Evolutionary conservation across 345 rosid species (phyloP).

Genomic region (Aethionema arabicum): DNA sequence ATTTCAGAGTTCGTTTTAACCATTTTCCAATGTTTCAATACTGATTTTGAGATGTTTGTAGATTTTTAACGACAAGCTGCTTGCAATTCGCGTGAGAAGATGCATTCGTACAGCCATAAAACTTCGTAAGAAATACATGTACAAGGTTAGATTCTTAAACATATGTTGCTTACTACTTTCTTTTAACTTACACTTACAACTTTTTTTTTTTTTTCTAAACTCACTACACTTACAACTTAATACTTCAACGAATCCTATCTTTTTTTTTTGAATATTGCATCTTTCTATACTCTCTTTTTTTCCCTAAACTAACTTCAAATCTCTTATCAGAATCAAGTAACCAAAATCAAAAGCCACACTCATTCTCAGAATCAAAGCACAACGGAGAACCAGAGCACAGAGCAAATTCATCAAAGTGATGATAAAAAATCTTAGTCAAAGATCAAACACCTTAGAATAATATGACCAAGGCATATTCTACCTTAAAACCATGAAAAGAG

Average conservation of each 20-base stretch:
- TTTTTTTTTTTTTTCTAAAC: no score
- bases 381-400: background rate
- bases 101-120: slow-evolving; percentile 61
- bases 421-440: background rate
- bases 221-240: background rate
- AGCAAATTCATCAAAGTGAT: slow-evolving; percentile 2
- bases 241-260: background rate
- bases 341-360: slow-evolving; percentile 34
- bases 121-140: slow-evolving; percentile 66
- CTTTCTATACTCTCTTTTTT: slow-evolving; percentile 9
- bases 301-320: slow-evolving; percentile 22
- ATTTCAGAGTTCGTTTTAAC: background rate
- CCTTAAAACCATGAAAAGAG: background rate
- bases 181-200: background rate
- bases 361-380: slow-evolving; percentile 9
- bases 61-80: slow-evolving; percentile 72
- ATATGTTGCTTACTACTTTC: slow-evolving; percentile 5
- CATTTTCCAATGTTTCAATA: background rate
- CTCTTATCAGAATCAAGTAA: slow-evolving; percentile 40
- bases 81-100: slow-evolving; percentile 56
- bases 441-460: slow-evolving; percentile 26
- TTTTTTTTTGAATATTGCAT: background rate
- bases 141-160: slow-evolving; percentile 50
- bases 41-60: slow-evolving; percentile 35
- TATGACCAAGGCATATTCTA: slow-evolving; percentile 32